Evolutionary conservation across 805 yeast species (phyloP).

Genomic region (Lipomyces chichibuensis): DNA sequence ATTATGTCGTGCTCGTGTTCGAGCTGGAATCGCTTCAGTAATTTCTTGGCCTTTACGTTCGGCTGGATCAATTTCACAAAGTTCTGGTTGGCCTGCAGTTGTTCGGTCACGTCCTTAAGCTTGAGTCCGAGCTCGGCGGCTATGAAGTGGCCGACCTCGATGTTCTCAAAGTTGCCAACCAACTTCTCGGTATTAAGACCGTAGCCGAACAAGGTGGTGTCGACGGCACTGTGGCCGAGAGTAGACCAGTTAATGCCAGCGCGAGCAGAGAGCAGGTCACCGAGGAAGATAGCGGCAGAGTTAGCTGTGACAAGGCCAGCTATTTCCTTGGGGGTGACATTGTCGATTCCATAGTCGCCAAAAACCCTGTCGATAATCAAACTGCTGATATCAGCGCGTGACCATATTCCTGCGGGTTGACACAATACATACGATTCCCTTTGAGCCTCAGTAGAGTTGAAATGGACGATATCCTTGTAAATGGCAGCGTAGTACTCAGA

Average conservation of each 20-base stretch:
- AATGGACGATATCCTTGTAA: conserved; percentile 36
- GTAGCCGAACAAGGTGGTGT: conserved; percentile 86
- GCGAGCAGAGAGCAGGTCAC: conserved; percentile 73
- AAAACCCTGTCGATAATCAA: conserved; percentile 48
- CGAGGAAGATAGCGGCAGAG: conserved; percentile 50
- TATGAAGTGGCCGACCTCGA: conserved; percentile 78
- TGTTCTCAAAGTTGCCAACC: conserved; percentile 84
- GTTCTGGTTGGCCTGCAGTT: conserved; percentile 35
- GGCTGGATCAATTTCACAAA: conserved; percentile 28
- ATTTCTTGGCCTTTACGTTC: conserved; percentile 15
- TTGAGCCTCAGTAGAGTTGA: conserved; percentile 17
- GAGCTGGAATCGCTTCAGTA: conserved; percentile 22
- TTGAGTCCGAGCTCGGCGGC: conserved; percentile 51
- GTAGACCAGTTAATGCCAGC: conserved; percentile 97
- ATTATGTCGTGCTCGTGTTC: conserved; percentile 30
- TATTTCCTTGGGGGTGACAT: conserved; percentile 61
- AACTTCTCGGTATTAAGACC: conserved; percentile 61
- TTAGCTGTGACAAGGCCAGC: conserved; percentile 47
- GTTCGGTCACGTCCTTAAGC: conserved; percentile 40
- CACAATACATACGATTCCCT: background rate
- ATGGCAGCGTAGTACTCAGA: conserved; percentile 59
- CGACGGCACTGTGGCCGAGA: conserved; percentile 95
- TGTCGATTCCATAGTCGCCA: conserved; percentile 66
- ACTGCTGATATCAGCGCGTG: background rate
- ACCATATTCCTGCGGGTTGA: background rate